Conservation (phyloP, 345 rosid genomes). For the Geranium brycei region DNA sequence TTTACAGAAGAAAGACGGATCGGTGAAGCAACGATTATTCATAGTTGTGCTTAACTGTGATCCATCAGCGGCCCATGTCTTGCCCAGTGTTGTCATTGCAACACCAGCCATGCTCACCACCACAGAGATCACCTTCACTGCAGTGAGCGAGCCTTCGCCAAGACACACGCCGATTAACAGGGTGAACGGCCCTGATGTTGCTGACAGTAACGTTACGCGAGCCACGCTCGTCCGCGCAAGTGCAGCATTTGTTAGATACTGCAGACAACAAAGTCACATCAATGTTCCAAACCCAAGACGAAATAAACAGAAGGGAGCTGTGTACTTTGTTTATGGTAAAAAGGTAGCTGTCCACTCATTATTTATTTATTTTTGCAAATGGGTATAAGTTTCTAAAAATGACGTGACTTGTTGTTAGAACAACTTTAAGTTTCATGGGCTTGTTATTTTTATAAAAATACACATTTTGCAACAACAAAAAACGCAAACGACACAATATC, state of each 20-base stretch:
- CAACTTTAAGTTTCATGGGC: too few relatives aligned
- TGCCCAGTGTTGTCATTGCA: slow-evolving; percentile 33
- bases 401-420: too few relatives aligned
- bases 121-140: slow-evolving; percentile 28
- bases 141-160: slow-evolving; percentile 29
- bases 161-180: slow-evolving; percentile 32
- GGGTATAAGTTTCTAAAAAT: too few relatives aligned
- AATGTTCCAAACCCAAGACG: neutral
- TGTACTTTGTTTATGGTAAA: too few relatives aligned
- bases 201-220: slow-evolving; percentile 24
- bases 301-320: too few relatives aligned
- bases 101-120: slow-evolving; percentile 35
- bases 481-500: too few relatives aligned
- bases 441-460: too few relatives aligned
- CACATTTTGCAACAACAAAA: too few relatives aligned
- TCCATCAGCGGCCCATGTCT: slow-evolving; percentile 22
- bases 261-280: slow-evolving; percentile 4
- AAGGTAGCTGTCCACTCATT: too few relatives aligned
- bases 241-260: slow-evolving; percentile 40
- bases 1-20: neutral
- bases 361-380: too few relatives aligned
- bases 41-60: slow-evolving; percentile 9
- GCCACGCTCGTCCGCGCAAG: slow-evolving; percentile 35
- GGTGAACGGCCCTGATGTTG: slow-evolving; percentile 41
- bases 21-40: slow-evolving; percentile 5